Evolutionary conservation across 2,329 filamentous ascomycete species (phyloP).

Genomic region (Zarea fungicola): DNA sequence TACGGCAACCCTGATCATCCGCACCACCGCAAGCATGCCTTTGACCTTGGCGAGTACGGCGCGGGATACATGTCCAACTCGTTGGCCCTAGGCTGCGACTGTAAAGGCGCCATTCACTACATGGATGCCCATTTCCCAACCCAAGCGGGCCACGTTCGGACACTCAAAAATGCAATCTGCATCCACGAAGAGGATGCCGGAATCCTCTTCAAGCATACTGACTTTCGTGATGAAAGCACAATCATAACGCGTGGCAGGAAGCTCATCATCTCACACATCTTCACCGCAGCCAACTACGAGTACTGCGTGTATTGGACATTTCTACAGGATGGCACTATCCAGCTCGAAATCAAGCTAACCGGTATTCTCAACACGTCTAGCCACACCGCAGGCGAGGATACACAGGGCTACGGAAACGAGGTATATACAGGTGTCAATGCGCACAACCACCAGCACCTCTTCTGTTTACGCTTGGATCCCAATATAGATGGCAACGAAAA

Average conservation of each 20-base stretch:
- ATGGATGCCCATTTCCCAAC: constrained; percentile 56
- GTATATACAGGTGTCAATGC: constrained; percentile 58
- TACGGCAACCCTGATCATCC: constrained; percentile 61
- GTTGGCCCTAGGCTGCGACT: constrained; percentile 61
- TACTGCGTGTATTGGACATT: constrained; percentile 40
- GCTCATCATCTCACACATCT: constrained; percentile 59
- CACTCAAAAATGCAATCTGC: constrained; percentile 52
- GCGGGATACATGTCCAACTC: constrained; percentile 63
- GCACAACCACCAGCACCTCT: constrained; percentile 67
- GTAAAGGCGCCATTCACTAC: constrained; percentile 65
- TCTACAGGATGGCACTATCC: constrained; percentile 60
- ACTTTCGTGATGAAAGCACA: constrained; percentile 54
- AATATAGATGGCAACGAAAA: constrained; percentile 58
- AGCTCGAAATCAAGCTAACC: constrained; percentile 49
- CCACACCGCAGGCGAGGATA: constrained; percentile 33
- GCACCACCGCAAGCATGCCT: constrained; percentile 62
- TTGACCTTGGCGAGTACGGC: constrained; percentile 64
- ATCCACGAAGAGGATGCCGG: constrained; percentile 42
- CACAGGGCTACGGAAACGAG: constrained; percentile 52
- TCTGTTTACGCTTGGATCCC: constrained; percentile 61
- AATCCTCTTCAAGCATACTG: constrained; percentile 60
- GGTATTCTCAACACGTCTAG: constrained; percentile 39
- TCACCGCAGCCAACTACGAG: constrained; percentile 63
- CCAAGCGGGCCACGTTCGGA: constrained; percentile 59
- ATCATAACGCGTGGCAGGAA: constrained; percentile 53